These are phyloP conservation scores for Polygonum maritimum DNA, from an alignment of 148 eudicot species.

Conservation along the genomic window DNA sequence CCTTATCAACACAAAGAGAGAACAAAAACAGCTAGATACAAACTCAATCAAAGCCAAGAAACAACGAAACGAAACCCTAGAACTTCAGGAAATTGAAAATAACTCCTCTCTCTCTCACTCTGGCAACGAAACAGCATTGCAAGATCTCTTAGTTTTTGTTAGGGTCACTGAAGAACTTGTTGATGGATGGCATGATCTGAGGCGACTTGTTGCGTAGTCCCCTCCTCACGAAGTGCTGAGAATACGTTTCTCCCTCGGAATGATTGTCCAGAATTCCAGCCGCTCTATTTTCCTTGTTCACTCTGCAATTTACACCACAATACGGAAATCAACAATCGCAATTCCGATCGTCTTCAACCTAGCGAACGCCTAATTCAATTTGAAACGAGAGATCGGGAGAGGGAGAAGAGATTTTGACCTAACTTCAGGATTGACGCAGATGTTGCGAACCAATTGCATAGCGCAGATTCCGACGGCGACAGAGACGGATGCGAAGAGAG, in stretches of 20 bases:
- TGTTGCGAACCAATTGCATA: constrained; percentile 27
- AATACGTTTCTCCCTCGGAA: constrained; percentile 47
- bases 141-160: constrained; percentile 10
- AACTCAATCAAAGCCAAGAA: neutral
- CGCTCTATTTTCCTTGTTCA: constrained; percentile 46
- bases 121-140: neutral
- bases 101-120: neutral
- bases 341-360: neutral
- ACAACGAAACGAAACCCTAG: neutral
- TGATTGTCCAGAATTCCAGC: constrained; percentile 59
- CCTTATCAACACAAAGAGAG: neutral
- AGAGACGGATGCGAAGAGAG: constrained; percentile 30
- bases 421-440: constrained; percentile 41
- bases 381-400: neutral
- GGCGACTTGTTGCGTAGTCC: constrained; percentile 31
- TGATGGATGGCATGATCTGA: constrained; percentile 46
- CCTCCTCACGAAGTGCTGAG: constrained; percentile 43
- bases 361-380: neutral
- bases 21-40: neutral
- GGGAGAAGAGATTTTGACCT: constrained; percentile 13
- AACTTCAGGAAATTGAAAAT: neutral
- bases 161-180: constrained; percentile 28
- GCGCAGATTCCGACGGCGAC: constrained; percentile 33
- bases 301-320: constrained; percentile 20
- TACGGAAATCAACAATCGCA: neutral